Conservation (phyloP, 495 filamentous ascomycete genomes). For the Rusavskia elegans region DNA sequence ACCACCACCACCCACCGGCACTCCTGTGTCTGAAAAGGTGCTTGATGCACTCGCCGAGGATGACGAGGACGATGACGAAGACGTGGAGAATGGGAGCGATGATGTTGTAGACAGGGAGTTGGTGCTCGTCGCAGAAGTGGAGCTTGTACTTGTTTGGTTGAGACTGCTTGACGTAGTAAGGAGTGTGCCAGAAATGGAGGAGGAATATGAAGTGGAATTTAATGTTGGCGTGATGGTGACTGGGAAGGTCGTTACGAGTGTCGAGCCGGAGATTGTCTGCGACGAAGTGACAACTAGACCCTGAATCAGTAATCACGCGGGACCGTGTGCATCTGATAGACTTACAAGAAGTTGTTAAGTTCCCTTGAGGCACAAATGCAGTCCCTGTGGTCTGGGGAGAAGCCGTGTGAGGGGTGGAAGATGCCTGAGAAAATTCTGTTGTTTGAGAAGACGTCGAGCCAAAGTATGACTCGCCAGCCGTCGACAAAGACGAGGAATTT, state of each 20-base stretch:
- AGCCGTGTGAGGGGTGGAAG: neutral
- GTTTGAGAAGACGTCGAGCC: neutral
- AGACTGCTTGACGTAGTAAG: conserved; percentile 2
- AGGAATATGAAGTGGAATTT: conserved; percentile 6
- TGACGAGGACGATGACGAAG: conserved; percentile 4
- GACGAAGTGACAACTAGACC: conserved; percentile 6
- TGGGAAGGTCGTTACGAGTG: conserved; percentile 1
- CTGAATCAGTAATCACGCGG: neutral
- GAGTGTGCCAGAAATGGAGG: conserved; percentile 1
- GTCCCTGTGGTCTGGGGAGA: neutral
- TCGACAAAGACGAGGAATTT: neutral
- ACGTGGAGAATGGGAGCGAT: conserved; percentile 5
- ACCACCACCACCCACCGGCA: conserved; percentile 3
- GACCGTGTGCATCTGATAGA: neutral
- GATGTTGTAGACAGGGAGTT: conserved; percentile 4
- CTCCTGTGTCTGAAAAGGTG: neutral
- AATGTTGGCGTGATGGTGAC: neutral
- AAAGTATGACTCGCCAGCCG: conserved; percentile 1
- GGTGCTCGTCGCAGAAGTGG: conserved; percentile 8
- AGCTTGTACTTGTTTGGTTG: neutral
- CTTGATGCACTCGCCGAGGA: neutral
- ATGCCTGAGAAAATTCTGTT: conserved; percentile 1
- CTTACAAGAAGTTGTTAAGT: conserved; percentile 2
- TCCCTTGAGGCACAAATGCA: neutral
- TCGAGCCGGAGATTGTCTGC: neutral